A percentile compares a stretch with the other conserved stretches of the same genome.
Evolutionary conservation across 2,329 filamentous ascomycete species (phyloP).

Genomic region (Podosphaera aphanis): DNA sequence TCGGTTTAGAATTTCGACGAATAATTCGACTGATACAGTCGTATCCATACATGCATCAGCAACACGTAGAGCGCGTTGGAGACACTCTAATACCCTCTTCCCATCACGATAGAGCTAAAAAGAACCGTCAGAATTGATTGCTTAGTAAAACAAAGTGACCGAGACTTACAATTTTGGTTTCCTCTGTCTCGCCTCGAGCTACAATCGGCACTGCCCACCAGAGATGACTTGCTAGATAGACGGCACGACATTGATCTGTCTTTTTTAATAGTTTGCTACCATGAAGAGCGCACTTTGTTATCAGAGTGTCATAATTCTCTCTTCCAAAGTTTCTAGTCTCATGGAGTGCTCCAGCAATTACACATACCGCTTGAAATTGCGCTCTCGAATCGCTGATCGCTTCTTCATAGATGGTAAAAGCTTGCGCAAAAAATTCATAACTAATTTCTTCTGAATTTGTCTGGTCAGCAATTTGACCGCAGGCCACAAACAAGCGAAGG

Average conservation of each 20-base stretch:
- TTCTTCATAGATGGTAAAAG: slow-evolving; percentile 95
- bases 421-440: slow-evolving; percentile 95
- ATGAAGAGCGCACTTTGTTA: slow-evolving; percentile 91
- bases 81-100: slow-evolving; percentile 85
- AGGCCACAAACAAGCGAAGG: slow-evolving; percentile 71
- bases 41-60: slow-evolving; percentile 99
- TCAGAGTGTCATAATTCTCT: slow-evolving; percentile 96
- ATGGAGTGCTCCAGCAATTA: slow-evolving; percentile 74
- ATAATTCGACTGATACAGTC: slow-evolving; percentile 85
- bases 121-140: too few species aligned
- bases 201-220: slow-evolving; percentile 90
- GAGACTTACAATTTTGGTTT: slow-evolving; percentile 48
- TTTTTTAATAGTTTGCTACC: slow-evolving; percentile 94
- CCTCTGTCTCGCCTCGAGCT: slow-evolving; percentile 59
- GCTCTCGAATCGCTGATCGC: slow-evolving; percentile 85
- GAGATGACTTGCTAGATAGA: slow-evolving; percentile 86
- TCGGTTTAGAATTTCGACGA: slow-evolving; percentile 92
- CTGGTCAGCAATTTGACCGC: slow-evolving; percentile 80
- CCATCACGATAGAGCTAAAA: slow-evolving; percentile 78
- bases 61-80: slow-evolving; percentile 83
- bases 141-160: neutral
- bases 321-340: slow-evolving; percentile 76
- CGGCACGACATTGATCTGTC: slow-evolving; percentile 88
- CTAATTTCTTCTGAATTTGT: slow-evolving; percentile 84
- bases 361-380: slow-evolving; percentile 92